Percentiles rank a stretch among this genome's conserved stretches.
These are phyloP conservation scores for Heliocybe sulcata DNA, from an alignment of 1,284 basidiomycete species.

Conservation along the genomic window DNA sequence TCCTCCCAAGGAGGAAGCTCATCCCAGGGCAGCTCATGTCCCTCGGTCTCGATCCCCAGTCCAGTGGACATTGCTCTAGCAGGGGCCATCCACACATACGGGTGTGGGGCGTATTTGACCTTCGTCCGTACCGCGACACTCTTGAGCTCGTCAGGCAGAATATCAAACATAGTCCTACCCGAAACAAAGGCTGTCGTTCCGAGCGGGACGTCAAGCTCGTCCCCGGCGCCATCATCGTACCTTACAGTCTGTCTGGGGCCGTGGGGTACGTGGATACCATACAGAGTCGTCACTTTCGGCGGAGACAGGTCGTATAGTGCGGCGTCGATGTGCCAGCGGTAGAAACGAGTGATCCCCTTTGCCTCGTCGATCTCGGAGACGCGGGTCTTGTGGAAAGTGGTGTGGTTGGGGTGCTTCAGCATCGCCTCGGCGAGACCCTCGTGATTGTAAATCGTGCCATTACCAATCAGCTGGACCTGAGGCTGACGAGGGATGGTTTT, in stretches of 20 bases:
- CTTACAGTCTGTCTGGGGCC: constrained; percentile 63
- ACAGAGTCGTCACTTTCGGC: constrained; percentile 87
- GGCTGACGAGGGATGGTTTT: constrained; percentile 83
- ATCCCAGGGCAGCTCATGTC: constrained; percentile 53
- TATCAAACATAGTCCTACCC: constrained; percentile 82
- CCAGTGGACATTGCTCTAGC: constrained; percentile 68
- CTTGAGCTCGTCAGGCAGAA: constrained; percentile 69
- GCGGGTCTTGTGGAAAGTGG: constrained; percentile 83
- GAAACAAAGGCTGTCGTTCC: constrained; percentile 83
- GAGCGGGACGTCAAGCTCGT: constrained; percentile 75
- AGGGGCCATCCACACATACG: constrained; percentile 82
- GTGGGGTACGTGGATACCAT: constrained; percentile 69
- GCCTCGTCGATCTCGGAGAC: constrained; percentile 73
- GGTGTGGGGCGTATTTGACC: constrained; percentile 70
- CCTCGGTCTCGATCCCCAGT: constrained; percentile 73
- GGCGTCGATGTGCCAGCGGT: constrained; percentile 93
- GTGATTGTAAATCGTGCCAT: constrained; percentile 66
- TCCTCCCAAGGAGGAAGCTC: constrained; percentile 75
- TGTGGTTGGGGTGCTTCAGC: constrained; percentile 81
- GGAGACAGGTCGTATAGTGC: constrained; percentile 83
- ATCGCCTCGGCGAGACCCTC: constrained; percentile 68
- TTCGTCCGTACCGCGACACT: constrained; percentile 74
- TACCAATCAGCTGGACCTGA: constrained; percentile 84
- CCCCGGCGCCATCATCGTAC: constrained; percentile 88
- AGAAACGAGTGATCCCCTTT: constrained; percentile 77